Percentiles rank a stretch among this genome's conserved stretches.
phyloP scores from a whole-genome alignment of 768 basidiomycete genomes.

The Kockovaella imperatae region DNA sequence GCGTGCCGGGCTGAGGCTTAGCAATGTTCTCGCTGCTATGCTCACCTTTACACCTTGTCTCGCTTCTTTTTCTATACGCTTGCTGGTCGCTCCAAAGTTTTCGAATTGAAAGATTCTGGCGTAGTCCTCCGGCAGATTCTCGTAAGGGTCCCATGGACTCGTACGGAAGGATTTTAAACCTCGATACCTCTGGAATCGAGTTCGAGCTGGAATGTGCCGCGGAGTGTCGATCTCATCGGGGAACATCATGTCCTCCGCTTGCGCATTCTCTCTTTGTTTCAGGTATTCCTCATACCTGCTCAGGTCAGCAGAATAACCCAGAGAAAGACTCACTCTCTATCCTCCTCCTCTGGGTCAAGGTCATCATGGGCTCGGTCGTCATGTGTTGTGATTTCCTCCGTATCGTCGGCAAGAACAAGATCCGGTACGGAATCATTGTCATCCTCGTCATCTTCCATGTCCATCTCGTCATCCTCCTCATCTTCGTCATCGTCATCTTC shows the following conservation, averaged over 20 bases:
- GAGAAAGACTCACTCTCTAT: constrained; percentile 59
- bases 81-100: constrained; percentile 75
- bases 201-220: constrained; percentile 65
- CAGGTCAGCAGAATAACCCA: constrained; percentile 50
- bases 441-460: constrained; percentile 33
- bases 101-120: constrained; percentile 95
- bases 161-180: constrained; percentile 88
- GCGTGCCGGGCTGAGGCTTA: constrained; percentile 59
- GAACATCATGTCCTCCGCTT: constrained; percentile 74
- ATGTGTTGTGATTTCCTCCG: constrained; percentile 60
- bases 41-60: constrained; percentile 57
- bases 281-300: constrained; percentile 42
- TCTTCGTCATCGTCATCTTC: constrained; percentile 50
- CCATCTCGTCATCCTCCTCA: constrained; percentile 47
- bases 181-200: constrained; percentile 83
- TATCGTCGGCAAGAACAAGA: constrained; percentile 46
- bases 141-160: constrained; percentile 95
- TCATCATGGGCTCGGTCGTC: constrained; percentile 53
- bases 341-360: constrained; percentile 64
- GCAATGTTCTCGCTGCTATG: constrained; percentile 1
- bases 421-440: too few relatives aligned
- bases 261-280: constrained; percentile 45
- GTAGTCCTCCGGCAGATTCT: constrained; percentile 89
- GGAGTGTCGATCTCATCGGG: constrained; percentile 97
- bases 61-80: constrained; percentile 54